These are phyloP conservation scores for Prunus fruticosa DNA, from an alignment of 306 rosid species.

Conservation along the genomic window DNA sequence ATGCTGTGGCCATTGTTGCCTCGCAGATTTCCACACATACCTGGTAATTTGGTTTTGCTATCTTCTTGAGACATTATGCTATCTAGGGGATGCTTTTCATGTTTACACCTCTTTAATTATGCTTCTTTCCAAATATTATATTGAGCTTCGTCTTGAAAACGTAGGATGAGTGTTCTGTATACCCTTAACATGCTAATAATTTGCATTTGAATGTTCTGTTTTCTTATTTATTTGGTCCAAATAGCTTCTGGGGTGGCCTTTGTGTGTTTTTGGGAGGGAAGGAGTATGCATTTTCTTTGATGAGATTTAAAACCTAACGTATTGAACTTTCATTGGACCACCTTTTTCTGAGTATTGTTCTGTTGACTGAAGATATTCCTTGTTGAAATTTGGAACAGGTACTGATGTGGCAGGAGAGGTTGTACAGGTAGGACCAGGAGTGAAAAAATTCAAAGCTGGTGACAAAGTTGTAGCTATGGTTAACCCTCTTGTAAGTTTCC, in stretches of 20 bases:
- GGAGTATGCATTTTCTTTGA: background rate
- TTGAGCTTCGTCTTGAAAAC: background rate
- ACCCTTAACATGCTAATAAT: background rate
- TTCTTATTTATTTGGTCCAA: background rate
- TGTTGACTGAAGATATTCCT: constrained; percentile 4
- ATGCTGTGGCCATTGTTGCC: constrained; percentile 68
- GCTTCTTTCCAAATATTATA: background rate
- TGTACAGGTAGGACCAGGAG: constrained; percentile 51
- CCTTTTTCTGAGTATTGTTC: no score
- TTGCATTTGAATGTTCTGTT: background rate
- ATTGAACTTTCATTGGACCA: no score
- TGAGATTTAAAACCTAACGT: background rate
- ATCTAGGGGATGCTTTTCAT: background rate
- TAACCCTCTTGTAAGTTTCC: constrained; percentile 38
- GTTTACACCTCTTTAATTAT: background rate
- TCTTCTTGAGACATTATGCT: no score
- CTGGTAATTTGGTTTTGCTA: constrained; percentile 38
- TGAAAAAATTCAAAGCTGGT: constrained; percentile 48
- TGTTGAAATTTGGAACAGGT: constrained; percentile 37
- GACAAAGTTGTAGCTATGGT: constrained; percentile 67
- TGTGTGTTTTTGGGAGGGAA: background rate
- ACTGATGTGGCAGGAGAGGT: constrained; percentile 70
- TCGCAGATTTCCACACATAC: constrained; percentile 66
- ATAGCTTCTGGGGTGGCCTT: background rate
- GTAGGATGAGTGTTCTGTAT: background rate